Percentiles rank a stretch among this genome's conserved stretches.
Evolutionary conservation across 1,284 basidiomycete genomes (phyloP).

Genomic region (Puccinia coronata): DNA sequence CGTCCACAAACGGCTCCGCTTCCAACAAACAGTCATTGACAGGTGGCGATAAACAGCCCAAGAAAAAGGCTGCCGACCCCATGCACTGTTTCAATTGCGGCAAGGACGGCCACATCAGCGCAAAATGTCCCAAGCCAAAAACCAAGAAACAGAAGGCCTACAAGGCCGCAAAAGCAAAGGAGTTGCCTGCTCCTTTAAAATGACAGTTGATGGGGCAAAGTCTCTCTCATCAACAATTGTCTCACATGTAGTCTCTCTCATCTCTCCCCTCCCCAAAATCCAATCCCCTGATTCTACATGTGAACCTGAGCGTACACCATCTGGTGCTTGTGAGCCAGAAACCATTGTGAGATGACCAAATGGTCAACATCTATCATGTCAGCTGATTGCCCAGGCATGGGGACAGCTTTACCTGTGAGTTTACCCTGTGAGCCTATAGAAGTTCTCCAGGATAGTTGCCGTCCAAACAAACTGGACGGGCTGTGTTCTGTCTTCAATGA

Average conservation of each 20-base stretch:
- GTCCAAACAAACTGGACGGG: too few relatives aligned
- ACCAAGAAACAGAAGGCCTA: neutral
- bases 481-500: too few relatives aligned
- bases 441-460: neutral
- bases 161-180: neutral
- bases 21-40: neutral
- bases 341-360: too few relatives aligned
- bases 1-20: neutral
- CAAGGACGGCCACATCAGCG: neutral
- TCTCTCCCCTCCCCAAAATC: neutral
- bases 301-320: neutral
- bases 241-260: neutral
- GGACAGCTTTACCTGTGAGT: neutral
- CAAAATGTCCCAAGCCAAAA: neutral
- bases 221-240: neutral
- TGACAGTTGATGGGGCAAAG: neutral
- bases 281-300: neutral
- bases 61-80: neutral
- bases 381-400: neutral
- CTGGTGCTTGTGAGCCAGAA: neutral
- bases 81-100: constrained; percentile 10
- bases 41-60: neutral
- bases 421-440: neutral
- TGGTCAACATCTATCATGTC: neutral
- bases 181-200: neutral